Conservation (phyloP, 2,329 filamentous ascomycete genomes). For the Sclerotinia borealis region DNA sequence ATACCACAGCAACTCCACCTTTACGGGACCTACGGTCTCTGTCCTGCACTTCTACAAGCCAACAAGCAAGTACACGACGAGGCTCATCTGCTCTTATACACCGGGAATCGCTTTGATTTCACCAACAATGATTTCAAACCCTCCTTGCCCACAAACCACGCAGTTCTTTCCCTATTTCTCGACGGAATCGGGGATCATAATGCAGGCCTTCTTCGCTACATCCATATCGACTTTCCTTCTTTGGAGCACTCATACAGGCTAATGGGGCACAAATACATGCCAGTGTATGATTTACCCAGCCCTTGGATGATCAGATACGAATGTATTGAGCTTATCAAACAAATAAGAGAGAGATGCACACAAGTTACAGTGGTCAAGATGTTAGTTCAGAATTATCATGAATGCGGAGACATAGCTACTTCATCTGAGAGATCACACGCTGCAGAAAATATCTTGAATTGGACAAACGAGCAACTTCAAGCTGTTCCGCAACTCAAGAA, state of each 20-base stretch:
- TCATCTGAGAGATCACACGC: rapidly evolving
- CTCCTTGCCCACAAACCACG: background rate
- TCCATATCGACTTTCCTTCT: background rate
- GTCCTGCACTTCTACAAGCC: background rate
- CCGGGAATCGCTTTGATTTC: background rate
- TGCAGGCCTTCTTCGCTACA: background rate
- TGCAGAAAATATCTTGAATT: background rate
- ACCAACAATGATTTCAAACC: background rate
- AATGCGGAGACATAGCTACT: too few relatives aligned
- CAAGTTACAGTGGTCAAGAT: background rate
- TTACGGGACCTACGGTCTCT: background rate
- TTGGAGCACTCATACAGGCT: rapidly evolving
- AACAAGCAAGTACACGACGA: background rate
- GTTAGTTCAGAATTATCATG: too few relatives aligned
- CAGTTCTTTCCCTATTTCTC: background rate
- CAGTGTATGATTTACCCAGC: too few relatives aligned
- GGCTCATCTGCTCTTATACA: background rate
- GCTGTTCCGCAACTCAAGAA: background rate
- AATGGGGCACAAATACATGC: too few relatives aligned
- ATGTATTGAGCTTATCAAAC: background rate
- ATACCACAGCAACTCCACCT: too few relatives aligned
- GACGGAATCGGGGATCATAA: background rate
- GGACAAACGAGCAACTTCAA: background rate
- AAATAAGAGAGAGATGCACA: background rate
- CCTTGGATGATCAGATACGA: background rate